These are phyloP conservation scores for Sedum album DNA, from an alignment of 164 flowering plant genomes.

Conservation along the genomic window DNA sequence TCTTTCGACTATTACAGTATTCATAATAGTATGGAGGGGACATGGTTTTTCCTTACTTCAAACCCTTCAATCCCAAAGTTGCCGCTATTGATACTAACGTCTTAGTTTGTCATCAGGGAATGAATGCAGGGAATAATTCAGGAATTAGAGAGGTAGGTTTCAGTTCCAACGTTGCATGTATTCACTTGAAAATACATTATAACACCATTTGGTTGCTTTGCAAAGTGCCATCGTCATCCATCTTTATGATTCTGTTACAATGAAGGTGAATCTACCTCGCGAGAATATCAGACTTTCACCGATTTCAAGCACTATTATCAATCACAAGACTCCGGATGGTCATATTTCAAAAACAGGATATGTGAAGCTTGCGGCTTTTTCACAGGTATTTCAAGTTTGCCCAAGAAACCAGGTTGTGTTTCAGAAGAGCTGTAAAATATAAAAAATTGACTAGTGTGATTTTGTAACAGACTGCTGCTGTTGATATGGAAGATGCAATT, in stretches of 20 bases:
- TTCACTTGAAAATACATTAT: neutral
- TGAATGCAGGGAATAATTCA: slow-evolving; percentile 25
- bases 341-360: slow-evolving; percentile 75
- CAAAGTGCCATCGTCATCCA: neutral
- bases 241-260: neutral
- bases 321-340: slow-evolving; percentile 72
- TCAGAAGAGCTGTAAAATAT: neutral
- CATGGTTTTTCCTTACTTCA: neutral
- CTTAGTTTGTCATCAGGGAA: slow-evolving; percentile 39
- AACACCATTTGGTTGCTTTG: neutral
- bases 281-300: slow-evolving; percentile 76
- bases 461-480: slow-evolving; percentile 64
- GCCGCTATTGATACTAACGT: neutral
- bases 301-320: slow-evolving; percentile 69
- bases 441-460: neutral
- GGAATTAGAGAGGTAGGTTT: slow-evolving; percentile 61
- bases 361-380: slow-evolving; percentile 69
- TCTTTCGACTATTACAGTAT: neutral
- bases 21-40: neutral
- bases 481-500: slow-evolving; percentile 75
- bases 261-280: slow-evolving; percentile 82
- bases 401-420: neutral
- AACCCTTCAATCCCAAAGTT: too few relatives aligned
- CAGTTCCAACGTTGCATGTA: neutral
- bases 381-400: slow-evolving; percentile 51